Conservation (phyloP, 2,329 filamentous ascomycete species). For the Ascomycota sp. region DNA sequence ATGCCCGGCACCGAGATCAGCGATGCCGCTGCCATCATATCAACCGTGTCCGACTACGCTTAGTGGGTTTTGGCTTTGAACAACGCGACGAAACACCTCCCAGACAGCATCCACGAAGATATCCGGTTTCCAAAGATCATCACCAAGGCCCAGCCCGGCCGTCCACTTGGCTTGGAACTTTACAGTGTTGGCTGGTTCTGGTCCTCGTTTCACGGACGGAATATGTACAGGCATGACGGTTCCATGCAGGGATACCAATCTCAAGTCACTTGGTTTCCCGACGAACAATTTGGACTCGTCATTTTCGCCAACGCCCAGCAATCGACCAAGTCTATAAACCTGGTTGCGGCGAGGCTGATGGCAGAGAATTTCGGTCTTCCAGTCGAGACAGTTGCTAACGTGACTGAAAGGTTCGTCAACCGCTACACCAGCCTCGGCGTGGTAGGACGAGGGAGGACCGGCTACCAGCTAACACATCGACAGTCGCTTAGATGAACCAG, state of each 20-base stretch:
- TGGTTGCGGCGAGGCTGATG: background rate
- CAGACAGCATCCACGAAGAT: conserved; percentile 8
- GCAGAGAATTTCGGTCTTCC: background rate
- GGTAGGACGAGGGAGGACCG: no score
- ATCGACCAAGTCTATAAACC: background rate
- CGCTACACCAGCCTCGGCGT: no score
- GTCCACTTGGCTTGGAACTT: conserved; percentile 4
- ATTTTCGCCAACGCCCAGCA: conserved; percentile 13
- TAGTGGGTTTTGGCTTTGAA: conserved; percentile 30
- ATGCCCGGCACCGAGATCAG: conserved; percentile 9
- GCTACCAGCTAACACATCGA: no score
- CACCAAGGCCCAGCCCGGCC: background rate
- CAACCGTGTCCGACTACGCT: conserved; percentile 26
- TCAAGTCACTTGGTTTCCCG: conserved; percentile 9
- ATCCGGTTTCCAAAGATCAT: conserved; percentile 14
- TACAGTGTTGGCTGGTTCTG: conserved; percentile 13
- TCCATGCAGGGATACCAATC: conserved; percentile 8
- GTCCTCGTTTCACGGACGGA: conserved; percentile 7
- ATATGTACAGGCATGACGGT: conserved; percentile 11
- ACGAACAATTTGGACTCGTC: conserved; percentile 2
- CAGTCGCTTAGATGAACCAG: no score
- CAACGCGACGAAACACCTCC: conserved; percentile 7
- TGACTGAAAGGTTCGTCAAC: no score
- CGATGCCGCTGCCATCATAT: conserved; percentile 22
- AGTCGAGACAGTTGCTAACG: background rate